Base-by-base conservation (phyloP, 352 stramenopile genomes). In the Peronospora belbahrii region DNA sequence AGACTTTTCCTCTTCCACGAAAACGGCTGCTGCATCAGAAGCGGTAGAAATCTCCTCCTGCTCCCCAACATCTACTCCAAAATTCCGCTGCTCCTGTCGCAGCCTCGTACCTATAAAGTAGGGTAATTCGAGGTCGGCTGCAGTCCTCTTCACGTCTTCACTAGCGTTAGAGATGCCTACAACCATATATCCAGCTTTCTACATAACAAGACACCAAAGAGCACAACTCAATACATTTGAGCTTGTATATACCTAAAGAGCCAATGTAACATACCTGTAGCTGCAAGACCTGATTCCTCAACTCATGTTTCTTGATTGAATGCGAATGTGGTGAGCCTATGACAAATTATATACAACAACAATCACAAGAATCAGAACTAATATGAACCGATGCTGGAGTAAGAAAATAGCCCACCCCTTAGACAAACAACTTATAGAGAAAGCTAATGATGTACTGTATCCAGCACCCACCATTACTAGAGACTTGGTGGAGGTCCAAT, bases 101-200 rank as follows among this genome's bases (percentile, higher is more conserved):
- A 84, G 50, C 13, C 77, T 74, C 19, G 74, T 89, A 44, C 72
- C 75, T 59, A 92, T 92, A 28, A 91, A 79, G 38, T 69, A 88
- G 6, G 80, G 74, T 22, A 91, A 50, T 30, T 82, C 70, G 17
- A 88, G 65, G 33, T 61, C 62, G 2, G 66, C 62, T 2, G 77
- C 76, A 45, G 72, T 40, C 39, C 78, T 65, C 60, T 92, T 92
- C 45, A 92, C 67, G 52, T 92, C 80, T 56, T 92, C 77, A 40
- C 81, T 90, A 32, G 81, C 81, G 46, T 93, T 90, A 6, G 81
- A 89, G 56, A 93, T 73, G 7, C 76, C 81, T 34, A 90, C 75
- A 0, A 77, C 77, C 14, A 83, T 37, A 43, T 86, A 87, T 2
- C 75, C 70, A 15, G 55, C 62, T 52, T 64, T 59, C 72, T 83